These are phyloP conservation scores for Suillus hirtellus DNA, from an alignment of 768 basidiomycete species.

Conservation along the genomic window DNA sequence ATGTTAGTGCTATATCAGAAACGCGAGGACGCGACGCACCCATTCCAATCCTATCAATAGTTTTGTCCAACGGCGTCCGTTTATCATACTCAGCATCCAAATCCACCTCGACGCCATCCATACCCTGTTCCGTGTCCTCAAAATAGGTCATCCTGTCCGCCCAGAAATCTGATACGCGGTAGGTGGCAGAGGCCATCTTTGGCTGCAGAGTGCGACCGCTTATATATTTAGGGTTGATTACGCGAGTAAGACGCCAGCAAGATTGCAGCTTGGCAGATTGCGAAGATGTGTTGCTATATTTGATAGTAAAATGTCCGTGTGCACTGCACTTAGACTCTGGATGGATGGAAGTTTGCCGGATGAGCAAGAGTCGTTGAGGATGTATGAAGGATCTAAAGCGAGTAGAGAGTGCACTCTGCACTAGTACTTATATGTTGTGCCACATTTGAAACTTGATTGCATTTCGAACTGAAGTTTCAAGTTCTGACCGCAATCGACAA, in stretches of 20 bases:
- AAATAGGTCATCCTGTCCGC: constrained; percentile 41
- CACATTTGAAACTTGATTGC: neutral
- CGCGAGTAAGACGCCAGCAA: constrained; percentile 5
- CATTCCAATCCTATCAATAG: constrained; percentile 91
- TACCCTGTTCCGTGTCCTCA: constrained; percentile 38
- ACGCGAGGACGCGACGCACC: constrained; percentile 39
- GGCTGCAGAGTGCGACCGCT: neutral
- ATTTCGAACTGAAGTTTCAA: neutral
- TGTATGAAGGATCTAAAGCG: neutral
- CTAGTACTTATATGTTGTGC: neutral
- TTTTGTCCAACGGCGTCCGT: constrained; percentile 72
- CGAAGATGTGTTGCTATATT: neutral
- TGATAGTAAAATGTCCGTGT: neutral
- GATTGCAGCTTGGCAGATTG: too few species aligned
- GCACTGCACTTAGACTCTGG: neutral
- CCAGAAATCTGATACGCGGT: constrained; percentile 54
- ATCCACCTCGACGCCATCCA: constrained; percentile 29
- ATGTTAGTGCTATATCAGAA: constrained; percentile 1
- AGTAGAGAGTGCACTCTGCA: neutral
- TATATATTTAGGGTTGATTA: constrained; percentile 6
- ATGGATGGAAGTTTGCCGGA: neutral
- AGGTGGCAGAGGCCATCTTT: constrained; percentile 42
- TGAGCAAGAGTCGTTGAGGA: neutral
- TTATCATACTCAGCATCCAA: constrained; percentile 37
- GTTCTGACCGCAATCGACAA: neutral